phyloP scores from a whole-genome alignment of 805 yeast species.

The Yamadazyma ubonensis region DNA sequence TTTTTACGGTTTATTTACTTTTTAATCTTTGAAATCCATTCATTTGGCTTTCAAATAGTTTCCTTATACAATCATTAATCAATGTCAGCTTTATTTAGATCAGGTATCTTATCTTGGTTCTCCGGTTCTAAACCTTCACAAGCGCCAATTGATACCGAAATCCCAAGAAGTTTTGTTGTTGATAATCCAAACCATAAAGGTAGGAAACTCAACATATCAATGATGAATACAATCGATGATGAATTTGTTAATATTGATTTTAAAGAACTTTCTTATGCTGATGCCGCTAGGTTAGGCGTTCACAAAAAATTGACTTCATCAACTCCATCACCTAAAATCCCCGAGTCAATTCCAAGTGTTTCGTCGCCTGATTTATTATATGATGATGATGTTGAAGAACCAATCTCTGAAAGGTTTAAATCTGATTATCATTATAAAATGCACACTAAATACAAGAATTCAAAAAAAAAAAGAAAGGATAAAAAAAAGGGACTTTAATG shows the following conservation, averaged over 20 bases:
- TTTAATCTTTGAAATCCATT: neutral
- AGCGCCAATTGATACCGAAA: slow-evolving; percentile 10
- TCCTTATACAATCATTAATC: too few relatives aligned
- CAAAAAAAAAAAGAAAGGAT: slow-evolving; percentile 13
- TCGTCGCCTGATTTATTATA: neutral
- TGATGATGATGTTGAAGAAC: slow-evolving; percentile 9
- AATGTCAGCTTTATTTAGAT: slow-evolving; percentile 19
- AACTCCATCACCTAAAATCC: slow-evolving; percentile 1
- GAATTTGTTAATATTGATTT: slow-evolving; percentile 38
- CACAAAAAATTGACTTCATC: neutral
- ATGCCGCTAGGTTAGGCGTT: slow-evolving; percentile 28
- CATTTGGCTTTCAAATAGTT: slow-evolving; percentile 2
- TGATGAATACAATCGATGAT: slow-evolving; percentile 27
- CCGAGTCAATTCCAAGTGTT: too few relatives aligned
- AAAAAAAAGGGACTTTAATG: slow-evolving; percentile 7
- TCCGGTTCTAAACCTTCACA: slow-evolving; percentile 3
- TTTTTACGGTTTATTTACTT: slow-evolving; percentile 4
- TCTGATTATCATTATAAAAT: slow-evolving; percentile 19
- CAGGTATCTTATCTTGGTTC: slow-evolving; percentile 15
- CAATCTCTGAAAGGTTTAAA: slow-evolving; percentile 18
- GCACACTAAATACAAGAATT: slow-evolving; percentile 16
- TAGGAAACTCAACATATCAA: slow-evolving; percentile 30
- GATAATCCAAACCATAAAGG: slow-evolving; percentile 23
- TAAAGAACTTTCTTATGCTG: slow-evolving; percentile 43
- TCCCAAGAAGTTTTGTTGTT: slow-evolving; percentile 30